Evolutionary conservation across 768 basidiomycete genomes (phyloP), one percentile per base, ranked within the genome.

Genomic region (Dacryopinax primogenitus): DNA sequence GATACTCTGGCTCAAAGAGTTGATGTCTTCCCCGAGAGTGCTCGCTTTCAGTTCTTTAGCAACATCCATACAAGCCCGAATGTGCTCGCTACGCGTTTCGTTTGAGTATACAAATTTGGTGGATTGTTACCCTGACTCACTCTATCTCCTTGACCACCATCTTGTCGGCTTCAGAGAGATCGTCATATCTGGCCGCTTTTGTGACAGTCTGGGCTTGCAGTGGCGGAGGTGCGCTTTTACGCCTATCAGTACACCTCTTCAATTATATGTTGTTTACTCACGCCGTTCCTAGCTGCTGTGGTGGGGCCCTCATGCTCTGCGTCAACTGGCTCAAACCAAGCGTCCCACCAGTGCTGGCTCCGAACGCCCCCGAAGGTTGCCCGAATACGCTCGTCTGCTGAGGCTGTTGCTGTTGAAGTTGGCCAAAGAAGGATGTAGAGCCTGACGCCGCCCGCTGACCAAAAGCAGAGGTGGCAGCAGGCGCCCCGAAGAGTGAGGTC

Each of bases 301-400:
- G 26, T 6, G 51, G 51, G 26, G 51, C 51, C 21, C 30, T 58
- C 51, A 58, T 13, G 32, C 51, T 58, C 51, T 58, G 51, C 51
- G 51, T 58, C 51, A 58, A 58, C 51, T 58, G 51, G 26, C 51
- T 58, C 26, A 58, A 30, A 3, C 51, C 51, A 23, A 58, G 30
- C 4, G 51, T 58, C 11, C 51, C 51, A 7, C 51, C 51, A 9
- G 51, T 58, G 18, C 26, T 58, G 51, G 51, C 11, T 4, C 51
- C 51, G 21, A 58, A 58, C 4, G 51, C 26, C 26, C 51, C 51
- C 15, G 51, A 3, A 9, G 51, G 26, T 18, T 26, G 51, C 11
- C 13, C 51, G 51, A 58, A 58, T 9, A 58, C 15, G 51, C 26
- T 58, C 51, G 51, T 58, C 30, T 58, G 51, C 51, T 58, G 51